phyloP scores from a whole-genome alignment of 108 stramenopile genomes.

The Discostella pseudostelligera region DNA sequence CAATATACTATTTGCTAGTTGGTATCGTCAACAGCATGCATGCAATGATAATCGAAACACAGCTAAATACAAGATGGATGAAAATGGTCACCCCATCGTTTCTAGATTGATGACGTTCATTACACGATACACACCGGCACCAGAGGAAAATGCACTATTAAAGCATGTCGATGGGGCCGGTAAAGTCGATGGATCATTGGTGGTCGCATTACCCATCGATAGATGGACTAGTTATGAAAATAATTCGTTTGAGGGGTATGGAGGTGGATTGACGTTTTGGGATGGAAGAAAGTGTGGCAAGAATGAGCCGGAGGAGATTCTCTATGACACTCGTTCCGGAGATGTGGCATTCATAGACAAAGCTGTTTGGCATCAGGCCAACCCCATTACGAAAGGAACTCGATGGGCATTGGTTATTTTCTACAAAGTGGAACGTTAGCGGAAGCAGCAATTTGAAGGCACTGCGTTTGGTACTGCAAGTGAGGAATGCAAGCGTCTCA shows the following conservation, averaged over 20 bases:
- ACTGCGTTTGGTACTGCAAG: no score
- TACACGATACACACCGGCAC: slow-evolving; percentile 85
- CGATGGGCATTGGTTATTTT: slow-evolving; percentile 91
- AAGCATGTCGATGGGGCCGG: slow-evolving; percentile 92
- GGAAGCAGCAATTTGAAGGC: slow-evolving; percentile 2
- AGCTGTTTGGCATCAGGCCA: slow-evolving; percentile 82
- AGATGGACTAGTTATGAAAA: slow-evolving; percentile 71
- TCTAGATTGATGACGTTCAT: slow-evolving; percentile 88
- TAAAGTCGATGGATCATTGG: slow-evolving; percentile 83
- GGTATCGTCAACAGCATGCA: slow-evolving; percentile 86
- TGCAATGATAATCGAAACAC: slow-evolving; percentile 54
- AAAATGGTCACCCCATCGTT: slow-evolving; percentile 34
- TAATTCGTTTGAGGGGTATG: slow-evolving; percentile 76
- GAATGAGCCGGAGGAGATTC: slow-evolving; percentile 55
- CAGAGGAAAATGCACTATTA: slow-evolving; percentile 83
- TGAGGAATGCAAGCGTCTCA: no score
- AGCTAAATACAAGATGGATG: slow-evolving; percentile 24
- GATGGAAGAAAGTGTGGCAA: slow-evolving; percentile 56
- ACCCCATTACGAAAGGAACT: slow-evolving; percentile 88
- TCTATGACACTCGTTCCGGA: slow-evolving; percentile 81
- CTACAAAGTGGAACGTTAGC: slow-evolving; percentile 61
- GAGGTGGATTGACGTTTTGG: slow-evolving; percentile 88
- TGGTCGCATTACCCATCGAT: slow-evolving; percentile 86
- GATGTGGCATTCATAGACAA: slow-evolving; percentile 89
- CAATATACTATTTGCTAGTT: slow-evolving; percentile 68